Evolutionary conservation across 257 asterid species (phyloP), one percentile per base, ranked within the genome.

Genomic region (Echium plantagineum): DNA sequence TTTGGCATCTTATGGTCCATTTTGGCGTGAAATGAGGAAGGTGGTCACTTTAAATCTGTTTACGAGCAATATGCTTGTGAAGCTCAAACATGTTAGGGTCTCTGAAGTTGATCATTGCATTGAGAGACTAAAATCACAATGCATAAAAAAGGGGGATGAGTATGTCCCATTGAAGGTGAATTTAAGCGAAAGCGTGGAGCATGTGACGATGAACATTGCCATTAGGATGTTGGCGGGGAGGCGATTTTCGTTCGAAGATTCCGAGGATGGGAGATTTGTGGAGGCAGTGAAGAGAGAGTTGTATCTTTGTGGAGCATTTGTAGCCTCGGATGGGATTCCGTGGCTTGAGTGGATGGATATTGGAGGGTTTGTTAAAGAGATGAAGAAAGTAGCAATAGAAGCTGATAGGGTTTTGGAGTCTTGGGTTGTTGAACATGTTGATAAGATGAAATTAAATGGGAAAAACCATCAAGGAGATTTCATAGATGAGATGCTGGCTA

Each of bases 21-120:
- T 74, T 21, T 84, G 89, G 94, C 86, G 89, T 4, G 61, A 78
- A 1, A 60, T 82, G 10, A 64, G 86, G 0, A 84, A 82, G 47
- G 60, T 84, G 74, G 82, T 63, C 51, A 80, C 79, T 17, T 69
- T 77, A 0, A 74, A 84, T 21, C 82, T 84, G 58, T 30, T 82
- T 4, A 70, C 87, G 0, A 26, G 66, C 30, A 59, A 61, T 21
- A 73, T 76, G 16, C 80, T 82, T 21, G 74, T 75, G 38, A 74
- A 59, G 63, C 77, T 80, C 3, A 51, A 74, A 62, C 79, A 67
- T 2, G 72, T 84, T 2, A 69, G 85, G 28, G 71, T 60, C 18
- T 67, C 72, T 2, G 89, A 85, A 54, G 57, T 72, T 9, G 76
- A 63, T 42, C 47, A 15, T 16, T 60, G 74, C 58, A 47, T 74